Evolutionary conservation across 78 protist genomes (phyloP).

Genomic region (Pelomyxa schiedti): DNA sequence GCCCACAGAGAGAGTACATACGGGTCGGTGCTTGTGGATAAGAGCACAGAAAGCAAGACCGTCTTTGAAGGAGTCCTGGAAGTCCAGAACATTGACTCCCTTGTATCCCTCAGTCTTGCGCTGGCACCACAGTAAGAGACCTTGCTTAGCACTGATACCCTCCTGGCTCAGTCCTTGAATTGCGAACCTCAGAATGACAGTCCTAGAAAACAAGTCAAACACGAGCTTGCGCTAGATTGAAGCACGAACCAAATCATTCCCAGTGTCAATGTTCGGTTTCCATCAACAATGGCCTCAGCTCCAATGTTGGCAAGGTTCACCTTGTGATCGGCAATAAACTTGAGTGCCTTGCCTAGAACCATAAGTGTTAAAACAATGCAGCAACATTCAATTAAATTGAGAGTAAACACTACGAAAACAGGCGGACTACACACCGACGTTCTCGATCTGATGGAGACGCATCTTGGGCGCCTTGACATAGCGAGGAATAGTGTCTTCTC

Average conservation of each 20-base stretch:
- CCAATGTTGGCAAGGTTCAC: neutral
- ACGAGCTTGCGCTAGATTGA: neutral
- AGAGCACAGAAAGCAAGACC: conserved; percentile 68
- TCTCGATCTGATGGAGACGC: conserved; percentile 44
- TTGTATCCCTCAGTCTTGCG: conserved; percentile 31
- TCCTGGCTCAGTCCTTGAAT: conserved; percentile 47
- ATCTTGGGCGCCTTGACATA: conserved; percentile 44
- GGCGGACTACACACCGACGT: conserved; percentile 33
- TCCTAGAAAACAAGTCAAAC: conserved; percentile 1
- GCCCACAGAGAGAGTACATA: too few species aligned
- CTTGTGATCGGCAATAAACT: conserved; percentile 7
- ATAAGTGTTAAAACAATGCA: conserved; percentile 36
- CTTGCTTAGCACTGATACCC: conserved; percentile 59
- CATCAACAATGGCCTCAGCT: conserved; percentile 14
- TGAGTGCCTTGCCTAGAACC: conserved; percentile 3
- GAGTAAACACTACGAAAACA: neutral
- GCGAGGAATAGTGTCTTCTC: conserved; percentile 36
- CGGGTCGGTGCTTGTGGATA: conserved; percentile 63
- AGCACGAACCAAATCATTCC: conserved; percentile 52
- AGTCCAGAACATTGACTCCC: conserved; percentile 37
- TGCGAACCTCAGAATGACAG: conserved; percentile 49
- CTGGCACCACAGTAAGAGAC: conserved; percentile 61
- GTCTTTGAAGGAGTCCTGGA: conserved; percentile 47
- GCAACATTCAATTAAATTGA: conserved; percentile 29
- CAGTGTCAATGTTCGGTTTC: conserved; percentile 41